Evolutionary conservation across 306 rosid species (phyloP).

Genomic region (Prunus kanzakura): DNA sequence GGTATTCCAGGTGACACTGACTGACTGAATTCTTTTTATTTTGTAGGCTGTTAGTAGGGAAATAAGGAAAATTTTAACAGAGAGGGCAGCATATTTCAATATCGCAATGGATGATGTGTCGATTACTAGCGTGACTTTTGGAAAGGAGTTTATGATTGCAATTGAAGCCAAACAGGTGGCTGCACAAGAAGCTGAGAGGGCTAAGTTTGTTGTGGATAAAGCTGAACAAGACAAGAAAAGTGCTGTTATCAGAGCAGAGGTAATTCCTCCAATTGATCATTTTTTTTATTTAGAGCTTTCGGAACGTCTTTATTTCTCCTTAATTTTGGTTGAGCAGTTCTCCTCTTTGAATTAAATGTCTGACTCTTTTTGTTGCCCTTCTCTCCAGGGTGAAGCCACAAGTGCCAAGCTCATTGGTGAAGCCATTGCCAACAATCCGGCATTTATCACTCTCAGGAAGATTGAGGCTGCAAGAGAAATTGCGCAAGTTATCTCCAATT

Average conservation of each 20-base stretch:
- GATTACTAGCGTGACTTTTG: conserved; percentile 67
- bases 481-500: conserved; percentile 53
- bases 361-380: neutral
- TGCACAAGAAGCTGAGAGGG: conserved; percentile 96
- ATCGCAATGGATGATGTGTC: conserved; percentile 92
- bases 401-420: conserved; percentile 81
- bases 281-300: neutral
- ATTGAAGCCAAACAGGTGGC: conserved; percentile 97
- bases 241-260: conserved; percentile 84
- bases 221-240: conserved; percentile 89
- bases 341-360: neutral
- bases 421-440: conserved; percentile 83
- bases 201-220: conserved; percentile 82
- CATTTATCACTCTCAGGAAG: conserved; percentile 75
- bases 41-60: conserved; percentile 79
- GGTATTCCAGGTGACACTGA: neutral
- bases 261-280: conserved; percentile 2
- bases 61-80: conserved; percentile 66
- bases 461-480: conserved; percentile 94
- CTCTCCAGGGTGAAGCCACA: conserved; percentile 73
- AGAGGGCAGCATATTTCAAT: conserved; percentile 75
- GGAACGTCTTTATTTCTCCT: neutral
- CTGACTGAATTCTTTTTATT: neutral
- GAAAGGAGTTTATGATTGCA: conserved; percentile 77
- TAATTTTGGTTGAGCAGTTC: no score